phyloP scores from a whole-genome alignment of 768 basidiomycete species.

The Pilatotrama ljubarskyi region DNA sequence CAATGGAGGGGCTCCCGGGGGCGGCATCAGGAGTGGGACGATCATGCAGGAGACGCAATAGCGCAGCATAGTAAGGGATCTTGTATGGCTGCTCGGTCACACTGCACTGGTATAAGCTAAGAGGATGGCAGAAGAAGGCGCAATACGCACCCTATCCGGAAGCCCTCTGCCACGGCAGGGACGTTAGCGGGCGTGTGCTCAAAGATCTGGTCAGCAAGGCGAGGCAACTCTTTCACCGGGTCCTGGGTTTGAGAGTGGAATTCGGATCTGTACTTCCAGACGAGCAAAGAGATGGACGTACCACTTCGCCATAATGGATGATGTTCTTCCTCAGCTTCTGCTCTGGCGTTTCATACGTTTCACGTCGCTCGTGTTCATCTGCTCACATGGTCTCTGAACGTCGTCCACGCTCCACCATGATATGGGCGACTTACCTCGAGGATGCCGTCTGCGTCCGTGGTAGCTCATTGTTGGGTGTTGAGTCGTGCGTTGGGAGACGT shows the following conservation, averaged over 20 bases:
- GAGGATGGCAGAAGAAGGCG: not conserved
- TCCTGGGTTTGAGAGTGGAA: constrained; percentile 47
- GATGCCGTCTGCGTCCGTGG: constrained; percentile 25
- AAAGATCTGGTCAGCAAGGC: constrained; percentile 64
- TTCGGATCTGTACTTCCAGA: not conserved
- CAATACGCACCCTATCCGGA: constrained; percentile 64
- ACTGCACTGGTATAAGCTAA: constrained; percentile 39
- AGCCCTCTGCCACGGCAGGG: constrained; percentile 67
- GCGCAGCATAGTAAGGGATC: constrained; percentile 83
- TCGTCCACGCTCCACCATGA: not conserved
- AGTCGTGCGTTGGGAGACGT: not conserved
- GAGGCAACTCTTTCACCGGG: constrained; percentile 64
- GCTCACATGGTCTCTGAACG: not conserved
- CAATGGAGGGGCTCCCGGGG: constrained; percentile 46
- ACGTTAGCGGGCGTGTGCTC: constrained; percentile 59
- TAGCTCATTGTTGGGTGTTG: constrained; percentile 23
- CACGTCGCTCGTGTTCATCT: constrained; percentile 71
- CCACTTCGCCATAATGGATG: constrained; percentile 80
- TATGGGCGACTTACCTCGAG: constrained; percentile 24
- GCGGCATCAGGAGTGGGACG: constrained; percentile 36
- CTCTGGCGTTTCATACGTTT: constrained; percentile 67
- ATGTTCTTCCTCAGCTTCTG: constrained; percentile 67
- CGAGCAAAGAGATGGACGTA: constrained; percentile 39
- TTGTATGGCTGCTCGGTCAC: constrained; percentile 94
- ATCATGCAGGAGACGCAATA: constrained; percentile 70